Evolutionary conservation across 768 basidiomycete species (phyloP), one percentile per base, ranked within the genome.

Genomic region (Leucosporidium yakuticum): DNA sequence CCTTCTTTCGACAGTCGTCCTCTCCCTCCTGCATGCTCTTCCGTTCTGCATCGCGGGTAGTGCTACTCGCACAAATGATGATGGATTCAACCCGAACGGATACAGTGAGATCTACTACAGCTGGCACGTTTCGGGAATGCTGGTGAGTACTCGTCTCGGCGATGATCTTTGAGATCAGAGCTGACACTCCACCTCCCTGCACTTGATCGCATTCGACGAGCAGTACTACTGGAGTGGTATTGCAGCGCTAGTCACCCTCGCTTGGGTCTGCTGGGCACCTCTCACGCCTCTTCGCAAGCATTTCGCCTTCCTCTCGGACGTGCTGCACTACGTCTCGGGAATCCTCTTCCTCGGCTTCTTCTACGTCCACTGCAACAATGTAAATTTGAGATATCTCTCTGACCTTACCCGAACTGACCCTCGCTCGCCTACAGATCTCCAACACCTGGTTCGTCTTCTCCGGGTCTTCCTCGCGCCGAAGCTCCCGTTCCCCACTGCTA

Each of bases 301-400:
- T 9, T 58, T 48, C 44, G 74, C 74, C 67, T 73, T 74, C 54
- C 0, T 74, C 51, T 76, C 74, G 71, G 74, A 75, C 58, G 34
- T 32, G 23, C 56, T 67, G 31, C 71, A 73, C 57, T 64, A 71
- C 69, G 34, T 68, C 29, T 70, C 69, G 17, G 74, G 69, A 17
- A 68, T 75, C 48, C 64, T 76, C 59, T 77, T 77, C 67, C 65
- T 67, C n/a, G 74, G 63, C 5, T 76, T 76, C 63, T 76, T 77
- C 71, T 77, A 73, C 69, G 63, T 74, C 29, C 76, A 77, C 65
- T 76, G 74, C 66, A 75, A 77, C 60, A 61, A 61, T 7, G 58
- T 70, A n/a, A n/a, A n/a, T n/a, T n/a, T n/a, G n/a, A n/a, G n/a
- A n/a, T n/a, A n/a, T n/a, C n/a, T n/a, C n/a, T n/a, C n/a, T n/a